These are phyloP conservation scores for Zanthoxylum bungeanum DNA, from an alignment of 345 rosid species.

Conservation along the genomic window DNA sequence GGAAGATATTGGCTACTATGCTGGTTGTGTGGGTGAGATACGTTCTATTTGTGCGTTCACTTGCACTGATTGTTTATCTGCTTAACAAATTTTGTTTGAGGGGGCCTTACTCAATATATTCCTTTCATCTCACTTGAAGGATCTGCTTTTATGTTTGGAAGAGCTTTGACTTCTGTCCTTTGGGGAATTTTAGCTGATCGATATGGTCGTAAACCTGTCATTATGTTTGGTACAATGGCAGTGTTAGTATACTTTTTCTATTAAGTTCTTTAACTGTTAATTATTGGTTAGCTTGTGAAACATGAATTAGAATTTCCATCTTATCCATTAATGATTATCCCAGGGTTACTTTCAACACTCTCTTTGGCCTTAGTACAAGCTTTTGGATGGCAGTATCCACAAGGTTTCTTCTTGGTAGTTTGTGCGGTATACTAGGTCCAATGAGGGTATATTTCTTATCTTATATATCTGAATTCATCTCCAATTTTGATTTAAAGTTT, in stretches of 20 bases:
- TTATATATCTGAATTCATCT: neutral
- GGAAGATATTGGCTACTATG: slow-evolving; percentile 86
- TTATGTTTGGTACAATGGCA: slow-evolving; percentile 44
- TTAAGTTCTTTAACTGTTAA: neutral
- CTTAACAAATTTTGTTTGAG: neutral
- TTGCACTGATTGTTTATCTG: neutral
- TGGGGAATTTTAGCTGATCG: slow-evolving; percentile 85
- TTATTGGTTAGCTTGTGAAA: neutral
- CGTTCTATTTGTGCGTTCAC: neutral
- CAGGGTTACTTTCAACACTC: slow-evolving; percentile 88
- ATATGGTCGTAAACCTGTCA: slow-evolving; percentile 76
- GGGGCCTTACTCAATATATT: neutral
- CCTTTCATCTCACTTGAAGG: slow-evolving; percentile 30
- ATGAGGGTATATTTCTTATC: slow-evolving; percentile 28
- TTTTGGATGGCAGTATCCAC: slow-evolving; percentile 90
- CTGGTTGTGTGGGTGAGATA: slow-evolving; percentile 72
- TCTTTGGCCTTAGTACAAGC: slow-evolving; percentile 80
- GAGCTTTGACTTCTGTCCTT: slow-evolving; percentile 68
- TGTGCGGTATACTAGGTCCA: slow-evolving; percentile 90
- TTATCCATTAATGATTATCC: neutral
- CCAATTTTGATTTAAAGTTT: neutral
- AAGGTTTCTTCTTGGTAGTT: slow-evolving; percentile 84
- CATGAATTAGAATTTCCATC: neutral
- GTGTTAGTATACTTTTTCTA: slow-evolving; percentile 39
- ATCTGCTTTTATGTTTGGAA: slow-evolving; percentile 83